A percentile compares a stretch with the other conserved stretches of the same genome.
Evolutionary conservation across 345 rosid genomes (phyloP).

Genomic region (Raphanus raphanistrum): DNA sequence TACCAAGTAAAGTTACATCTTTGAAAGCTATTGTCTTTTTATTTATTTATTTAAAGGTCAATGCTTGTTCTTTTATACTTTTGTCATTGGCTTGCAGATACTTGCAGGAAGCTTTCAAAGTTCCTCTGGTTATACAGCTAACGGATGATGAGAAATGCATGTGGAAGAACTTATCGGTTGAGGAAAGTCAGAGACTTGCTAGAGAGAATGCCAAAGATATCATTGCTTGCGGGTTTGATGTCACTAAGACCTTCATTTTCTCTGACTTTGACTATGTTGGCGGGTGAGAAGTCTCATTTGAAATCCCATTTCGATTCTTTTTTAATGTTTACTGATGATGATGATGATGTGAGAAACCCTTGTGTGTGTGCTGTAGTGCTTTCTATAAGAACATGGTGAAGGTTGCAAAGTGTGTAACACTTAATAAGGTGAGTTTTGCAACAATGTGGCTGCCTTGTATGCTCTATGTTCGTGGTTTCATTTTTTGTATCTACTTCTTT

Average conservation of each 20-base stretch:
- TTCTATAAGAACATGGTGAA: conserved; percentile 89
- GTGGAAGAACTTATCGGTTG: conserved; percentile 84
- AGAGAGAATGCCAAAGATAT: conserved; percentile 94
- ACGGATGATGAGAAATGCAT: conserved; percentile 92
- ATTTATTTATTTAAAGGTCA: neutral
- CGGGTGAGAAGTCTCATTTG: conserved; percentile 57
- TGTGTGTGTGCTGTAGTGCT: conserved; percentile 52
- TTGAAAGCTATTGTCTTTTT: neutral
- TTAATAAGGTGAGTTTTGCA: conserved; percentile 59
- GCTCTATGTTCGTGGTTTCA: conserved; percentile 4
- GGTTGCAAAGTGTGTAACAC: conserved; percentile 87
- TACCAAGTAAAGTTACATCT: conserved; percentile 57
- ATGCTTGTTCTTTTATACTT: neutral
- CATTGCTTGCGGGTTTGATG: conserved; percentile 92
- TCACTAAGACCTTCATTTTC: conserved; percentile 85
- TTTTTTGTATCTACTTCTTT: conserved; percentile 12
- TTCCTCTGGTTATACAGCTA: conserved; percentile 89
- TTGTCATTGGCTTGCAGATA: conserved; percentile 43
- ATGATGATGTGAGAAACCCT: conserved; percentile 8
- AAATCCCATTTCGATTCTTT: neutral
- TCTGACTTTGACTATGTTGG: conserved; percentile 89
- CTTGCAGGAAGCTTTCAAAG: conserved; percentile 86
- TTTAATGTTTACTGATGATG: neutral
- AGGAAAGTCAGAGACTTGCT: conserved; percentile 89
- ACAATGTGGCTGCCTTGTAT: neutral